Evolutionary conservation across 148 eudicot genomes (phyloP).

Genomic region (Nepenthes mirabilis): DNA sequence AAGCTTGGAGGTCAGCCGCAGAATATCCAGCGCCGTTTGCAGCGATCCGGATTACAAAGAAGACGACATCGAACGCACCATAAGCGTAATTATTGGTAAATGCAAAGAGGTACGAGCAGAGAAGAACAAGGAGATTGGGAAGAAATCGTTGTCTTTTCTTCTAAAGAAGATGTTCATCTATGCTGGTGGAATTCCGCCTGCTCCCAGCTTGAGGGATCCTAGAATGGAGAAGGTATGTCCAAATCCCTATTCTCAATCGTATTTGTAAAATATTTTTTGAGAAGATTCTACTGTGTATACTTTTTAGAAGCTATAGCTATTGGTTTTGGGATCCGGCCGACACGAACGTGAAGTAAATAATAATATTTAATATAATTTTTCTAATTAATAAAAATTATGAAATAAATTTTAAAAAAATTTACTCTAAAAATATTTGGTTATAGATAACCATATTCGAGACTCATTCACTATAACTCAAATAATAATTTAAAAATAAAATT

Average conservation of each 20-base stretch:
- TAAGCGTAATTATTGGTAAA: constrained; percentile 78
- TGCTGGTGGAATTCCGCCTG: constrained; percentile 67
- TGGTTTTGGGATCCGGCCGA: too few relatives aligned
- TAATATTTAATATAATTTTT: too few relatives aligned
- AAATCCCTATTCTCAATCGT: neutral
- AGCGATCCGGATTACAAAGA: constrained; percentile 42
- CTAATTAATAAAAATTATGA: too few relatives aligned
- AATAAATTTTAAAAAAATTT: too few relatives aligned
- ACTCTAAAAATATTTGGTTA: too few relatives aligned
- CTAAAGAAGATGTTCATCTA: constrained; percentile 85
- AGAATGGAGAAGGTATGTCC: constrained; percentile 94
- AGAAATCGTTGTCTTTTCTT: constrained; percentile 66
- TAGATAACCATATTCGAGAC: too few relatives aligned
- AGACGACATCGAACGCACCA: constrained; percentile 84
- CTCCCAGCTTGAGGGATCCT: constrained; percentile 79
- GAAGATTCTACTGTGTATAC: too few relatives aligned
- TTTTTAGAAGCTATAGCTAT: too few relatives aligned
- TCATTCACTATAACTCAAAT: too few relatives aligned
- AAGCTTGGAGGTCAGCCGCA: constrained; percentile 88
- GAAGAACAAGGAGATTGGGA: constrained; percentile 50
- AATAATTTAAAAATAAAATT: too few relatives aligned
- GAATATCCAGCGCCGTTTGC: constrained; percentile 43
- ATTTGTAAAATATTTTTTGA: neutral
- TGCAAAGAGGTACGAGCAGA: constrained; percentile 88
- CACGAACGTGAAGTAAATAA: too few relatives aligned